Conservation (phyloP, 192 early-diverging fungal genomes). For the Podila clonocystis region DNA sequence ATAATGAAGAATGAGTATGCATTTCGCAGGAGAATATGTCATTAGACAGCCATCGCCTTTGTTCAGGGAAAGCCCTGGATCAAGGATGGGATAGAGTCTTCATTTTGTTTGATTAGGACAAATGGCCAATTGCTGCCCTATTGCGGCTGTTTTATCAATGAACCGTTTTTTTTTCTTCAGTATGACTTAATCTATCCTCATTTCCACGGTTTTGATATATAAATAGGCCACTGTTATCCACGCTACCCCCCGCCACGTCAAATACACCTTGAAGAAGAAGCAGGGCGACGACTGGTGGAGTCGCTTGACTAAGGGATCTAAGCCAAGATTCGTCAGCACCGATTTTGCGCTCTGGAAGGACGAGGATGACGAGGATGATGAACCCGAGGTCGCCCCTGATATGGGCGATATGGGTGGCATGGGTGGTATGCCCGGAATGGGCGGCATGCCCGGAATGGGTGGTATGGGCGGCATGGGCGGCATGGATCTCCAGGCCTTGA, state of each 20-base stretch:
- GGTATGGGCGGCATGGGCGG: conserved; percentile 36
- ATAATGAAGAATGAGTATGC: conserved; percentile 64
- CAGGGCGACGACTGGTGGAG: conserved; percentile 83
- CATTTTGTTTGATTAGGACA: too few species aligned
- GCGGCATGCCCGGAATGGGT: conserved; percentile 38
- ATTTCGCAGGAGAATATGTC: neutral
- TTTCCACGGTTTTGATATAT: neutral
- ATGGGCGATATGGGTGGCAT: conserved; percentile 76
- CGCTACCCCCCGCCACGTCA: conserved; percentile 70
- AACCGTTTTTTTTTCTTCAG: neutral
- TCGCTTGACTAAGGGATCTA: conserved; percentile 75
- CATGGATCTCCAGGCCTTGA: conserved; percentile 20
- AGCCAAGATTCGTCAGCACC: conserved; percentile 84
- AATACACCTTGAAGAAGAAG: conserved; percentile 80
- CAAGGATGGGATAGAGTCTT: too few species aligned
- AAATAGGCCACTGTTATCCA: conserved; percentile 72
- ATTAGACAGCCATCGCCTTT: too few species aligned
- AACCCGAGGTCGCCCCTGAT: conserved; percentile 51
- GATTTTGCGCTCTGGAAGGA: conserved; percentile 94
- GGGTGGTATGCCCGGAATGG: conserved; percentile 65
- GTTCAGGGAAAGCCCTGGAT: too few species aligned
- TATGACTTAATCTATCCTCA: neutral
- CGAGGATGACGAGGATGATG: conserved; percentile 90
- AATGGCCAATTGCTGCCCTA: too few species aligned
- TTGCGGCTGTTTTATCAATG: too few species aligned